phyloP scores from a whole-genome alignment of 352 stramenopile genomes.

The Phytopythium litorale region DNA sequence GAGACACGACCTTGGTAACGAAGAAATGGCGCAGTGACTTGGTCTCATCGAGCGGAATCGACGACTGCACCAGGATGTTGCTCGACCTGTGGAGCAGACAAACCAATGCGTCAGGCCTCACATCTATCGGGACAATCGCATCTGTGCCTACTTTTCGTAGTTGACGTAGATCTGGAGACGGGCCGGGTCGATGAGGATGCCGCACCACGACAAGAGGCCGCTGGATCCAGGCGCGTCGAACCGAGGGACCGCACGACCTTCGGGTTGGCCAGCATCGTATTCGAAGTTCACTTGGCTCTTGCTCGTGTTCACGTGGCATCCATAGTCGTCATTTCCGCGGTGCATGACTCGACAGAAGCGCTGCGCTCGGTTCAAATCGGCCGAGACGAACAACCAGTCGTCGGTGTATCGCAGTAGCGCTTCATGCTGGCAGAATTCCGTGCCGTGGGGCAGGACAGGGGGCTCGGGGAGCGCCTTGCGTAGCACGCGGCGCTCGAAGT shows the following conservation, averaged over 20 bases:
- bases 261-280: background rate
- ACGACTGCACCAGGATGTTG: conserved; percentile 29
- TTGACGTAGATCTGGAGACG: conserved; percentile 65
- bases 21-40: conserved; percentile 49
- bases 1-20: conserved; percentile 58
- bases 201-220: conserved; percentile 54
- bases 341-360: conserved; percentile 63
- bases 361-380: conserved; percentile 38
- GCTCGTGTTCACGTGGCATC: conserved; percentile 51
- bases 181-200: conserved; percentile 54
- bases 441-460: background rate
- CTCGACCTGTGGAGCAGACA: conserved; percentile 15
- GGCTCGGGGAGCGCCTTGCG: conserved; percentile 31
- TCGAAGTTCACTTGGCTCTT: conserved; percentile 75
- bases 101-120: too few relatives aligned
- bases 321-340: conserved; percentile 52
- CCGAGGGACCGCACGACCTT: conserved; percentile 10
- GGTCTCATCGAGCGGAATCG: conserved; percentile 57
- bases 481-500: conserved; percentile 67
- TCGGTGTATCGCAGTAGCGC: conserved; percentile 72
- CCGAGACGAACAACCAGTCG: conserved; percentile 73
- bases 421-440: conserved; percentile 42
- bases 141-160: conserved; percentile 62
- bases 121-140: background rate
- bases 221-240: conserved; percentile 13